Base-by-base conservation (phyloP, 1,139 yeast genomes). In the Yamadazyma aaseri region DNA sequence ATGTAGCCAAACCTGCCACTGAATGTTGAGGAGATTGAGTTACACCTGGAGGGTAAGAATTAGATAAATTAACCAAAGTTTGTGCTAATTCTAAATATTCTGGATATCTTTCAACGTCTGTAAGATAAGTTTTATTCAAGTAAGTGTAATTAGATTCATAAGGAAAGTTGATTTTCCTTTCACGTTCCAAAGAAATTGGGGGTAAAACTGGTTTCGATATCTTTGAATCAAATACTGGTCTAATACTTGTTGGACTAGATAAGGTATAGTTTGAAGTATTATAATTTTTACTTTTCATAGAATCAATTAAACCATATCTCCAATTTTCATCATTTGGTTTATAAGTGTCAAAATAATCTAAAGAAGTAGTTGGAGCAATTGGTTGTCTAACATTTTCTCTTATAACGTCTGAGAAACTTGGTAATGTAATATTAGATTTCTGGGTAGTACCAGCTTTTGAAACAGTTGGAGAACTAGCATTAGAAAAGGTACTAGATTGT, bases 101-200 rank as follows among this genome's bases (percentile, higher is more conserved):
- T n/a, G 75, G 75, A 48, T 64, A 70, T 42, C 51, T 59, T 39
- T 64, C 68, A 28, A 70, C 72, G 45, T 70, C 76, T 26, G 56
- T 63, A 49, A 70, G 52, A 42, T 70, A 70, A 6, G 74, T 66
- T 41, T 64, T 58, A 48, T 68, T 67, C 47, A 68, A 55, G 47
- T 75, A 75, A 12, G 78, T 71, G 48, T 75, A 75, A 45, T 75
- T 73, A 16, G 75, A 71, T 46, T 74, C 77, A 49, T 69, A 76
- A 6, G 81, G 81, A 46, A 72, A 76, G 49, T 73, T 70, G 31
- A 72, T 66, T 43, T 66, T 66, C 33, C 66, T 55, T 39, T 63
- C 71, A 23, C 51, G 47, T 30, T 61, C 65, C 32, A 59, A 46
- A 30, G 49, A 42, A 16, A 60, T 53, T n/a, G 63, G 46, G 10